Base-by-base conservation (phyloP, 116 monocot genomes). In the Thalassia testudinum region DNA sequence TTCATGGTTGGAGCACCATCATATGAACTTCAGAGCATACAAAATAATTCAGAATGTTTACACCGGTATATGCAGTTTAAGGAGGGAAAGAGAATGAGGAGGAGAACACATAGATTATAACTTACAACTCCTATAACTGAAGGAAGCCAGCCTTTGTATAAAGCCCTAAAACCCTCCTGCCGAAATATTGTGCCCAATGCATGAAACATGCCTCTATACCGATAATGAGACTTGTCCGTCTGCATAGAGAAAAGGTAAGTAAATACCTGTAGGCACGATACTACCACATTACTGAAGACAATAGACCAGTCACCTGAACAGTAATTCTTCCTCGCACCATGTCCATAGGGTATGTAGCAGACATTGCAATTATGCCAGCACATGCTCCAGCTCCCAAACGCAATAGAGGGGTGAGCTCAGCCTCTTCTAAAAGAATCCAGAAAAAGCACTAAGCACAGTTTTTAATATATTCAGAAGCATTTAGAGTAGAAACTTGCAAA, bases 321-420 rank as follows among this genome's bases (percentile, higher is more conserved):
- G 97, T 97, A 11, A 97, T 88, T 62, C 97, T 84, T 44, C 97
- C 97, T 15, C 97, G 78, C 37, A 89, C 97, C 97, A 97, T 85
- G 72, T 97, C 97, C 97, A 97, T 79, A 16, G 97, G 97, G 62
- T 97, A 97, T 49, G 97, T 97, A 26, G 89, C 89, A 67, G 97
- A 97, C 97, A 97, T 97, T 20, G 97, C 97, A 62, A 97, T 97
- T 16, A 97, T 97, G 49, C 97, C 97, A 70, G 97, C 97, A 75
- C 97, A 97, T 52, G 97, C 97, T 61, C 97, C 97, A 77, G 97
- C 97, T 66, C 89, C 97, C 59, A 97, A 84, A 0, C 97, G 85
- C 59, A 97, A 62, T 57, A 89, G 52, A 57, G 97, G 97, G 21
- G 82, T 75, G 12, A 89, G 79, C 50, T 97, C 74, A 53, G 97